These are phyloP conservation scores for Clohesyomyces aquaticus DNA, from an alignment of 495 filamentous ascomycete species.

Conservation along the genomic window DNA sequence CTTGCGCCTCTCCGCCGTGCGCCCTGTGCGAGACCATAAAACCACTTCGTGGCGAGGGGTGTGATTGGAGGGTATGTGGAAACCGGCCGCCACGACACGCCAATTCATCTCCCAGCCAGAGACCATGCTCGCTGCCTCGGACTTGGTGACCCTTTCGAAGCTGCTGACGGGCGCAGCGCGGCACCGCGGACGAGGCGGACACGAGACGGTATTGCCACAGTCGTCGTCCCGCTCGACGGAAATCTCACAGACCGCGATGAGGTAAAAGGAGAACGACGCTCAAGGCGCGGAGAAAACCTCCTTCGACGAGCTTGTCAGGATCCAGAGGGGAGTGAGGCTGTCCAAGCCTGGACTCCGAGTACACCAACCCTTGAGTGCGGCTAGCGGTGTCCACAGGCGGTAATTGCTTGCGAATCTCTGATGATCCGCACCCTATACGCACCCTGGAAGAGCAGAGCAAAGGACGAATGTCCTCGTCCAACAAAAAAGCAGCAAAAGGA, in stretches of 20 bases:
- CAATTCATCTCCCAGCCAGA: not conserved
- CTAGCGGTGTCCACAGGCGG: constrained; percentile 6
- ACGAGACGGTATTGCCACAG: constrained; percentile 8
- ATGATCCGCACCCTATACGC: constrained; percentile 4
- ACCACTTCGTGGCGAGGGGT: not conserved
- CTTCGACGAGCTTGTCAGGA: not conserved
- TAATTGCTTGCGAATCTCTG: constrained; percentile 3
- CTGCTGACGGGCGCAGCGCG: too few relatives aligned
- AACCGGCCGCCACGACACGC: not conserved
- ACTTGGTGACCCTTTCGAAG: not conserved
- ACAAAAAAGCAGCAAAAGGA: not conserved
- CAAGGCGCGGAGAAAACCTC: constrained; percentile 15
- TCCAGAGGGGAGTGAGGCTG: not conserved
- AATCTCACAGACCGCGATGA: not conserved
- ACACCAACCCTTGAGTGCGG: not conserved
- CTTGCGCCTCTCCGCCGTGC: constrained; percentile 11
- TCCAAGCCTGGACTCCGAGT: not conserved
- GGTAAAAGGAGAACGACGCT: not conserved
- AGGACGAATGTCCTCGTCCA: not conserved
- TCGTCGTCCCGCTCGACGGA: not conserved
- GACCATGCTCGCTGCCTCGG: too few relatives aligned
- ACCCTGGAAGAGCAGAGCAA: too few relatives aligned
- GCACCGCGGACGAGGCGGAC: not conserved
- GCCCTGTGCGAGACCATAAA: constrained; percentile 20
- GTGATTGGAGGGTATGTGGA: constrained; percentile 23